These are phyloP conservation scores for Hypoxylon sp. DNA, from an alignment of 2,329 filamentous ascomycete species.

Conservation along the genomic window DNA sequence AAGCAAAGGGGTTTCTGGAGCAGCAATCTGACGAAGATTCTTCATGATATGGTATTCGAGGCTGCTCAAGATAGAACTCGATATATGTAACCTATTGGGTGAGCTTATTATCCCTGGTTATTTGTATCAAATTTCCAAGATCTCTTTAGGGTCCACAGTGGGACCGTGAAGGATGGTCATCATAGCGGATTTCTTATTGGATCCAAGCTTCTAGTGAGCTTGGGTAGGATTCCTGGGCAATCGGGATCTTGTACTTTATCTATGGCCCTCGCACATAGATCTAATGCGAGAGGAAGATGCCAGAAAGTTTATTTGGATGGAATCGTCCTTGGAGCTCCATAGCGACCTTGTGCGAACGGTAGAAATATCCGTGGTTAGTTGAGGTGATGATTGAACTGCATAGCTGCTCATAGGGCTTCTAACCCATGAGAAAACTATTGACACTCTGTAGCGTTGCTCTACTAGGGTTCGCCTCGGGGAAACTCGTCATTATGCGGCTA, in stretches of 20 bases:
- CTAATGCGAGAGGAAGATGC: background rate
- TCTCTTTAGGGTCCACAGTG: background rate
- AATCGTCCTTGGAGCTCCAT: background rate
- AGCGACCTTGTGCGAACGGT: background rate
- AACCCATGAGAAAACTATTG: conserved; percentile 86
- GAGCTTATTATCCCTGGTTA: background rate
- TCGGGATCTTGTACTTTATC: background rate
- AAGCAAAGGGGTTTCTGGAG: background rate
- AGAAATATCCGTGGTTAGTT: background rate
- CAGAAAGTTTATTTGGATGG: background rate
- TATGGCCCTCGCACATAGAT: background rate
- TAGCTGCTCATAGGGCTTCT: background rate
- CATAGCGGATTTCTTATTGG: background rate
- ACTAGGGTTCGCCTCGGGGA: conserved; percentile 86
- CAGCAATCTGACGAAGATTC: background rate
- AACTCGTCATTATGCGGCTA: conserved; percentile 84
- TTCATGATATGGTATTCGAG: background rate
- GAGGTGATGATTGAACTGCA: background rate
- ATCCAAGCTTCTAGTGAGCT: background rate
- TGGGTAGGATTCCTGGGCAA: background rate
- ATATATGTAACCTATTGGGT: background rate
- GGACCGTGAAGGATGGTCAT: background rate
- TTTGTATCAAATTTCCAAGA: background rate
- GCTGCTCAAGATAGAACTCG: background rate
- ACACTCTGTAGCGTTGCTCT: conserved; percentile 90